Conservation (phyloP, 2,329 filamentous ascomycete genomes). For the Pestalotiopsis sp. region DNA sequence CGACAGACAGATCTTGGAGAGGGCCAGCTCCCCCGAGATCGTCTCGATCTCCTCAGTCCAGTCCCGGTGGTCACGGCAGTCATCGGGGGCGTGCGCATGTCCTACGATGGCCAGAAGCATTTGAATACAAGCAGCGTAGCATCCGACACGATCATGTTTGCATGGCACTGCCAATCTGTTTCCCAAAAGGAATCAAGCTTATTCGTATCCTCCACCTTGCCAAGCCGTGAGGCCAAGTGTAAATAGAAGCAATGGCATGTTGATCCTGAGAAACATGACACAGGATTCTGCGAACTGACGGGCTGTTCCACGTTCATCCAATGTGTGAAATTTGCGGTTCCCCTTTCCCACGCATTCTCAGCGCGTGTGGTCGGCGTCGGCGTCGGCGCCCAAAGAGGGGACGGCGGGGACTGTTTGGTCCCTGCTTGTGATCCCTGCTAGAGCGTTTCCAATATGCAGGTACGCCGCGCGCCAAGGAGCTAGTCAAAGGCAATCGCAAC, state of each 20-base stretch:
- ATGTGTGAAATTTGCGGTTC: background rate
- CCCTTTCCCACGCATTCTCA: background rate
- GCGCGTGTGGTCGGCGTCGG: background rate
- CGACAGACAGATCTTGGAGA: background rate
- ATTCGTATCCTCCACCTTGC: slow-evolving; percentile 1
- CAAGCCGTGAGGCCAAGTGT: background rate
- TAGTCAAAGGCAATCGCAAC: background rate
- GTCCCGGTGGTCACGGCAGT: background rate
- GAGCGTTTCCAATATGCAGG: slow-evolving; percentile 9
- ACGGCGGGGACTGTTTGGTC: background rate
- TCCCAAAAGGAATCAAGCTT: slow-evolving; percentile 11
- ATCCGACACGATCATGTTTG: background rate
- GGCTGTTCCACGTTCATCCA: background rate
- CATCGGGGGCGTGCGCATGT: background rate
- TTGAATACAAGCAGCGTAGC: background rate
- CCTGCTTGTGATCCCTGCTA: slow-evolving; percentile 6
- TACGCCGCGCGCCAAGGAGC: background rate
- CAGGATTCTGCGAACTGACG: background rate
- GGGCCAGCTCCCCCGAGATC: background rate
- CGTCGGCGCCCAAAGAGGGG: background rate
- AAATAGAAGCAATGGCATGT: background rate
- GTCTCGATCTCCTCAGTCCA: background rate
- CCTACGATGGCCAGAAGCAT: background rate
- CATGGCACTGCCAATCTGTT: slow-evolving; percentile 9
- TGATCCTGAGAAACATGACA: background rate